These are phyloP conservation scores for Vitis rupestris DNA, from an alignment of 164 flowering plant species.

Conservation along the genomic window DNA sequence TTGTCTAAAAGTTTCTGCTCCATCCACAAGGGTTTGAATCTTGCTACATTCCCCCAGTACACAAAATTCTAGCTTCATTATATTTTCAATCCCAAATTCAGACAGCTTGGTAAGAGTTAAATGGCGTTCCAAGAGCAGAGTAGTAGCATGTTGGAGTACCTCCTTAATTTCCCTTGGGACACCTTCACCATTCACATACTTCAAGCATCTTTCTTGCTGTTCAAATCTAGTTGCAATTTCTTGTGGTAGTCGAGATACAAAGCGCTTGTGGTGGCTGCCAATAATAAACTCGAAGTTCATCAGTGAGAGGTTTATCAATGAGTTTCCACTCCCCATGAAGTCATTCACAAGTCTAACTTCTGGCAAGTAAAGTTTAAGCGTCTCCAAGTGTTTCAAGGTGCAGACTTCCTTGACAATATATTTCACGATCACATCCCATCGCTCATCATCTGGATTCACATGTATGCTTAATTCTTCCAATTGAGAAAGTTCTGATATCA, in stretches of 20 bases:
- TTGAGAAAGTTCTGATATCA: neutral
- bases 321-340: neutral
- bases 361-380: neutral
- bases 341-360: neutral
- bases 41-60: neutral
- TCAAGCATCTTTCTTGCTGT: neutral
- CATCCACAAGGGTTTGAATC: neutral
- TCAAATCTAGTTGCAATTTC: neutral
- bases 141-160: too few species aligned
- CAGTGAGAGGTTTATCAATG: too few species aligned
- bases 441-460: too few species aligned
- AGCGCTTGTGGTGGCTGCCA: too few species aligned
- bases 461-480: slow-evolving; percentile 3
- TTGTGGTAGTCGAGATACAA: neutral
- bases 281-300: neutral
- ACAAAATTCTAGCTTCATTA: neutral
- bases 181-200: too few species aligned
- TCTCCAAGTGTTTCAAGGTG: neutral
- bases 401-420: neutral
- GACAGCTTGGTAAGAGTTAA: neutral
- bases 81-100: neutral
- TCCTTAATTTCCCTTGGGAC: too few species aligned
- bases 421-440: neutral
- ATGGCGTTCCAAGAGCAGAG: neutral
- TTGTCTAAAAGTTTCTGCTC: too few species aligned